Conservation (phyloP, 371 early-diverging fungal genomes). For the Mortierella sp. region DNA sequence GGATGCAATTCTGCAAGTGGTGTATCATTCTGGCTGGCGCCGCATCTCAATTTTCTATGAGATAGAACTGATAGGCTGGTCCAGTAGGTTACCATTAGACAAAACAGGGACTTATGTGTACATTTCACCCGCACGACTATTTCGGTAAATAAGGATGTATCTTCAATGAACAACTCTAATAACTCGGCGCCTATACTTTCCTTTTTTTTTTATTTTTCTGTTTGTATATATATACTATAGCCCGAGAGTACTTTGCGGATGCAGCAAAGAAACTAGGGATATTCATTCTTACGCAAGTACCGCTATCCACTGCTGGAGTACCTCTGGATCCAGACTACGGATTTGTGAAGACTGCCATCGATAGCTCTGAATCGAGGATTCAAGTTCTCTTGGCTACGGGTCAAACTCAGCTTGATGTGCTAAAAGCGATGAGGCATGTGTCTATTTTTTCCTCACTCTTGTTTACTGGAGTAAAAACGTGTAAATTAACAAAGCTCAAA, state of each 20-base stretch:
- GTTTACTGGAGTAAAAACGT: background rate
- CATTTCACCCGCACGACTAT: too few species aligned
- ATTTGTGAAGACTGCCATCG: conserved; percentile 1
- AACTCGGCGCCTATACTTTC: background rate
- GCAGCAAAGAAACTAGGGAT: conserved; percentile 12
- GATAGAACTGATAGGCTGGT: conserved; percentile 56
- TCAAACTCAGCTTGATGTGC: background rate
- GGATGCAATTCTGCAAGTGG: conserved; percentile 60
- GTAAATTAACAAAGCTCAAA: background rate
- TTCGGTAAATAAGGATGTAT: too few species aligned
- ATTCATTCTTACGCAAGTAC: background rate
- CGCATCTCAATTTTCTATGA: conserved; percentile 60
- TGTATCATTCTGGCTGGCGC: conserved; percentile 57
- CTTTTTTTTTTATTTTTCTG: too few species aligned
- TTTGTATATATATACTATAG: too few species aligned
- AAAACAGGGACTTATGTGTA: too few species aligned
- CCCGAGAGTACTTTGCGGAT: conserved; percentile 2
- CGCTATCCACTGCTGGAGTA: background rate
- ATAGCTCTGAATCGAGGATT: conserved; percentile 14
- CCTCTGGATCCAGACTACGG: conserved; percentile 8
- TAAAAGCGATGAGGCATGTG: conserved; percentile 15
- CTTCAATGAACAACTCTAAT: background rate
- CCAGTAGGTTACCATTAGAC: background rate
- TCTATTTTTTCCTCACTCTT: too few species aligned
- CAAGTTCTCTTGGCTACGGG: conserved; percentile 18